A percentile compares a stretch with the other conserved stretches of the same genome.
Conservation (phyloP, 257 asterid genomes). For the Salvia rosmarinus region DNA sequence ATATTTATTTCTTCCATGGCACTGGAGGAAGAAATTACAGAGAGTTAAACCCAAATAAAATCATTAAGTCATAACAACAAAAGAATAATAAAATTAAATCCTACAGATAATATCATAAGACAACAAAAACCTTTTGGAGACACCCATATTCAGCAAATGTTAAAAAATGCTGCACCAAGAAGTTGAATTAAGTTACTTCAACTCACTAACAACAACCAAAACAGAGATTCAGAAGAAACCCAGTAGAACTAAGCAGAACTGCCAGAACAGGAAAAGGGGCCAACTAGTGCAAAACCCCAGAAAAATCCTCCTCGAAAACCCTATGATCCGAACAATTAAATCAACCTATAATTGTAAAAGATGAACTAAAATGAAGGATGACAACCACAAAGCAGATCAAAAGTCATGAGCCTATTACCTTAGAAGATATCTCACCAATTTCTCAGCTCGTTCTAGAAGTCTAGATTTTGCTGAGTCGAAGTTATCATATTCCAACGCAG, state of each 20-base stretch:
- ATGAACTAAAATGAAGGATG: conserved; percentile 15
- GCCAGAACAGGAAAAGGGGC: too few species aligned
- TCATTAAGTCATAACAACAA: conserved; percentile 8
- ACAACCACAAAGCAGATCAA: conserved; percentile 3
- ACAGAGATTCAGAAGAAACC: too few species aligned
- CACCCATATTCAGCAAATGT: conserved; percentile 90
- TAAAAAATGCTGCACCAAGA: too few species aligned
- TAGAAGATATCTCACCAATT: conserved; percentile 85
- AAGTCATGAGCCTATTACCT: conserved; percentile 48
- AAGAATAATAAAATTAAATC: background rate
- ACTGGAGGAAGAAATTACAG: conserved; percentile 13
- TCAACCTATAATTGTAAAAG: background rate
- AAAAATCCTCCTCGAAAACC: too few species aligned
- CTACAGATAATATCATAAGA: conserved; percentile 31
- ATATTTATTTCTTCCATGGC: conserved; percentile 12
- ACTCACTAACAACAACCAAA: too few species aligned
- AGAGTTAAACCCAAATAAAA: conserved; percentile 15
- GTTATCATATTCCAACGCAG: conserved; percentile 87
- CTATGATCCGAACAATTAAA: too few species aligned
- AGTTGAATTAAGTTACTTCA: too few species aligned
- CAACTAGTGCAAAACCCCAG: too few species aligned
- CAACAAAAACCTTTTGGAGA: conserved; percentile 72
- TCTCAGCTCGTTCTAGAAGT: conserved; percentile 93
- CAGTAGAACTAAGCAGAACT: too few species aligned
- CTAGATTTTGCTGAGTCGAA: conserved; percentile 82